Conservation (phyloP, 2,329 filamentous ascomycete genomes). For the Diatrype stigma region DNA sequence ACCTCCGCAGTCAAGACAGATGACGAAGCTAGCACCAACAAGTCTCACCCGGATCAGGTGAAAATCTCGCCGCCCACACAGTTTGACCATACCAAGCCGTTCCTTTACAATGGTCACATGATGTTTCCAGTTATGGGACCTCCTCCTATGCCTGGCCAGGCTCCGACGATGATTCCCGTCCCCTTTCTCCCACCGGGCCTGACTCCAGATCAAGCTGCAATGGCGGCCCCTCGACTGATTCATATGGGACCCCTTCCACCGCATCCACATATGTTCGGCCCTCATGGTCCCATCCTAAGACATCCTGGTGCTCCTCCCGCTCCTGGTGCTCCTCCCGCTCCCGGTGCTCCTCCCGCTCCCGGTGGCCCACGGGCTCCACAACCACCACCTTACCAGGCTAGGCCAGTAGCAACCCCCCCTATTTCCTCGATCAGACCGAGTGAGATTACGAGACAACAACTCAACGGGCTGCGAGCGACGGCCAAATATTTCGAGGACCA, state of each 20-base stretch:
- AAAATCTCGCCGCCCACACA: constrained; percentile 39
- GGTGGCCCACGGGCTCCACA: constrained; percentile 1
- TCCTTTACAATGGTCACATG: constrained; percentile 42
- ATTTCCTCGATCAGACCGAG: constrained; percentile 58
- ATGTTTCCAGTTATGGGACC: constrained; percentile 30
- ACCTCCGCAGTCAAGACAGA: constrained; percentile 12
- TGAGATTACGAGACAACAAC: constrained; percentile 57
- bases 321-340: constrained; percentile 1
- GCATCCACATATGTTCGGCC: constrained; percentile 8
- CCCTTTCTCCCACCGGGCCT: constrained; percentile 17
- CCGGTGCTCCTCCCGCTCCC: constrained; percentile 1
- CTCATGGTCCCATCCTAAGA: constrained; percentile 8
- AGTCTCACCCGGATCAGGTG: constrained; percentile 26
- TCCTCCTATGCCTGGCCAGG: constrained; percentile 5
- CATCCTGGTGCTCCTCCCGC: constrained; percentile 2
- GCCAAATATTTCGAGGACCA: constrained; percentile 56
- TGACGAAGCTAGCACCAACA: constrained; percentile 23
- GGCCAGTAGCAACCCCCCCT: constrained; percentile 31
- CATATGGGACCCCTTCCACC: constrained; percentile 13
- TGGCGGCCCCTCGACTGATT: constrained; percentile 11
- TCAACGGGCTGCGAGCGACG: constrained; percentile 46
- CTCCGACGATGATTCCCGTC: constrained; percentile 16
- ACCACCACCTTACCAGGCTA: constrained; percentile 11
- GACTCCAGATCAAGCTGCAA: constrained; percentile 10
- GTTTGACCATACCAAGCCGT: constrained; percentile 43